Evolutionary conservation across 257 asterid species (phyloP).

Genomic region (Agastache rugosa): DNA sequence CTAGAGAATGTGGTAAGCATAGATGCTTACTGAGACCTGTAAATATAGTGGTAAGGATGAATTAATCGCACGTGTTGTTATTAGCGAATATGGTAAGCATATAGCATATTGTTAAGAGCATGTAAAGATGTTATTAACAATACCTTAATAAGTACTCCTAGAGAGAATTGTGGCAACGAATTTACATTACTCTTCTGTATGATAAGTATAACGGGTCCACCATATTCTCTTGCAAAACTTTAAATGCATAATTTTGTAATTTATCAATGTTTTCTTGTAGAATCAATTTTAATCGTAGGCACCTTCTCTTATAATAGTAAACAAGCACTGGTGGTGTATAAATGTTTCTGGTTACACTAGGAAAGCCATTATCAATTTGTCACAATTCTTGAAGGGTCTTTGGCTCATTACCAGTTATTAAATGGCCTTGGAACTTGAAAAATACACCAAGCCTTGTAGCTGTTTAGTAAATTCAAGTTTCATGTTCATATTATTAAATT

Average conservation of each 20-base stretch:
- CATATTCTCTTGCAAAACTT: not conserved
- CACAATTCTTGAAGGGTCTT: not conserved
- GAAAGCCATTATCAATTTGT: conserved; percentile 15
- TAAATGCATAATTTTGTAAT: not conserved
- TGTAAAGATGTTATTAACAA: conserved; percentile 1
- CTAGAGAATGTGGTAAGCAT: conserved; percentile 11
- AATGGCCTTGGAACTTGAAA: conserved; percentile 28
- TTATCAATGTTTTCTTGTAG: not conserved
- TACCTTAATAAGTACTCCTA: conserved; percentile 1
- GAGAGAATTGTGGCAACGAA: not conserved
- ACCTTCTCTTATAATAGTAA: conserved; percentile 11
- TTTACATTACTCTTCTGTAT: not conserved
- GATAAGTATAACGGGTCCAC: not conserved
- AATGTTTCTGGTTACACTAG: conserved; percentile 16
- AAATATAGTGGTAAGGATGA: conserved; percentile 25
- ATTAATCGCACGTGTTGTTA: conserved; percentile 6
- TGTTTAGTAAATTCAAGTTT: conserved; percentile 24
- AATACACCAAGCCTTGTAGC: conserved; percentile 20
- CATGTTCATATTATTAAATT: conserved; percentile 24
- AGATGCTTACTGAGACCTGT: conserved; percentile 29
- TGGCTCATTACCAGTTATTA: conserved; percentile 22
- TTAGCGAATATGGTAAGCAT: conserved; percentile 7
- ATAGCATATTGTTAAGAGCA: not conserved
- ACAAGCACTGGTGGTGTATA: conserved; percentile 1
- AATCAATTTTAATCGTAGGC: conserved; percentile 3